Base-by-base conservation (phyloP, 371 early-diverging fungal species). In the Mortierella sp. region DNA sequence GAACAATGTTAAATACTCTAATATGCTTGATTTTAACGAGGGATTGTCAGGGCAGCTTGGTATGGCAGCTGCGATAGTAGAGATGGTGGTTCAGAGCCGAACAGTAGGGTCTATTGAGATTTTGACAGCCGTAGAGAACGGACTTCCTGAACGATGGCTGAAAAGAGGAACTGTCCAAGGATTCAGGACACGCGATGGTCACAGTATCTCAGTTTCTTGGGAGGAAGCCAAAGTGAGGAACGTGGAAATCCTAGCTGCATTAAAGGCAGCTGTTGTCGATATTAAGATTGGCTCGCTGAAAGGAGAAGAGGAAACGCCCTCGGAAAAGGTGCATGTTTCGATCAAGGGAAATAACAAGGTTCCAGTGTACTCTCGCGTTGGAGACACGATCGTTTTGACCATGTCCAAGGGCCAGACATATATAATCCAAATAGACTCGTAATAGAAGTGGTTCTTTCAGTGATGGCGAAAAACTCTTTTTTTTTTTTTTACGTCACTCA, bases 181-280 rank as follows among this genome's bases (percentile, higher is more conserved):
- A 19, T 80, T 49, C 65, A 51, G 65, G 58, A 80, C 75, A n/a
- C 70, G 75, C 0, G 80, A 80, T 3, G 80, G 80, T 6, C 80
- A 74, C 13, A 59, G 47, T 1, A 65, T 80, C 2, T 56, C 71
- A 13, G 60, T 56, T 7, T 2, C n/a, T 1, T 80, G 80, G 80
- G 35, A 64, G 49, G 61, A 71, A 1, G 32, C 53, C 2, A 62
- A 43, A 19, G 75, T 80, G 26, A 51, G 59, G 32, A 23, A 22
- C 15, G 68, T 80, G 23, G 68, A 74, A 49, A 37, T 67, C 8
- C 31, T 34, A 28, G 61, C 66, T 43, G 12, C 23, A 28, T 19
- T 60, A 26, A 71, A 71, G 61, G 68, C 47, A 2, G 71, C 51
- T 23, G 45, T 34, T 19, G 13, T 61, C 55, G 17, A 19, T 8